A percentile compares a stretch with the other conserved stretches of the same genome.
phyloP scores from a whole-genome alignment of 345 rosid genomes.

The Zanthoxylum bungeanum region DNA sequence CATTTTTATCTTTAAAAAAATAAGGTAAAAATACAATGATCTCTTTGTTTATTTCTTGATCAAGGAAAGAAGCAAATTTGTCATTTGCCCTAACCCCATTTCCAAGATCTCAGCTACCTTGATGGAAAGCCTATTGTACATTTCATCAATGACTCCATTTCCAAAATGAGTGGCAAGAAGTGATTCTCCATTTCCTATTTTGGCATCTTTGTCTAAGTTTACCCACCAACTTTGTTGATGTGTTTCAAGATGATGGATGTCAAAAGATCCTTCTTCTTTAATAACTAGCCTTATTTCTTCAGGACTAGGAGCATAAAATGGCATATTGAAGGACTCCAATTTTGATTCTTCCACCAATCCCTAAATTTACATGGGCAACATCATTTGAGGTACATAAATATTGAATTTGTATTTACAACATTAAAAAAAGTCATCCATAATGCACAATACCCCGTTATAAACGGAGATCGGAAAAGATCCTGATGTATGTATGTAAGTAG shows the following conservation, averaged over 20 bases:
- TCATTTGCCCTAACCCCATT: too few species aligned
- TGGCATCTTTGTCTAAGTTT: too few species aligned
- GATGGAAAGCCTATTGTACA: not conserved
- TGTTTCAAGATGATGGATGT: not conserved
- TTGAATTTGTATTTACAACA: too few species aligned
- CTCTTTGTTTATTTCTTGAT: slow-evolving; percentile 1
- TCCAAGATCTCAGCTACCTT: not conserved
- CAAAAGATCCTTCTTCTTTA: not conserved
- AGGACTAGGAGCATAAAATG: not conserved
- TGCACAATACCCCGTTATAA: too few species aligned
- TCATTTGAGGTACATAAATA: too few species aligned
- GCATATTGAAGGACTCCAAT: not conserved
- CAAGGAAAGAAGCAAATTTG: slow-evolving; percentile 4
- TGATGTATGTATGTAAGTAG: too few species aligned
- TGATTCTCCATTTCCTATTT: not conserved
- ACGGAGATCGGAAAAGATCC: too few species aligned
- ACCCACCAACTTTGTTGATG: not conserved
- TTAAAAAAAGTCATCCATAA: too few species aligned
- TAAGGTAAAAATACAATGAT: too few species aligned
- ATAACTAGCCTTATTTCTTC: not conserved
- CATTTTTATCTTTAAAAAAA: too few species aligned
- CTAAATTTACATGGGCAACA: too few species aligned
- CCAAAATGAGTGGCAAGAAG: slow-evolving; percentile 11
- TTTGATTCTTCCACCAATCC: too few species aligned
- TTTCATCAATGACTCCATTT: not conserved